Base-by-base conservation (phyloP, 352 stramenopile genomes). In the Globisporangium polare region DNA sequence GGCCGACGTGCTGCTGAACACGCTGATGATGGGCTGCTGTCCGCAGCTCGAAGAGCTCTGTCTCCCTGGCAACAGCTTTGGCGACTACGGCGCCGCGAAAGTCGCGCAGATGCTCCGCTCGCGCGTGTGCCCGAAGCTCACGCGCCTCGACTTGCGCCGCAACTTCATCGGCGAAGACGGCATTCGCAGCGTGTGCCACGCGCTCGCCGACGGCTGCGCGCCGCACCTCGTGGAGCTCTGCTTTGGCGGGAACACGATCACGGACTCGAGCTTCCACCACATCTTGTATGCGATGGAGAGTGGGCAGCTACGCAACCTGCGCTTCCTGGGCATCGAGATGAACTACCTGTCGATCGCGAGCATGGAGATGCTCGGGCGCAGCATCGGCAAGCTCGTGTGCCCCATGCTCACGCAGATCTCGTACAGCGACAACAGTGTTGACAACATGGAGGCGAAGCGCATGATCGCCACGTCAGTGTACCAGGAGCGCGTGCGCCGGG, bases 141-240 rank as follows among this genome's bases (percentile, higher is more conserved):
- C 78, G 55, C 75, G 83, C 2, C 63, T 95, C 29, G 86, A 95
- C 58, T 54, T 95, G 63, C 79, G 84, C 5, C 82, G 84, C 41
- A 95, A 95, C 57, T 95, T 94, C 66, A 92, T 95, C 51, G 83
- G 83, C 26, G 86, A 95, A 60, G 77, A 89, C 60, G 86, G 86
- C 17, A 71, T 89, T 39, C 78, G 83, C 15, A 85, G 77, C 20
- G 57, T 94, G 49, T 94, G 85, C 58, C 77, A 85, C 55, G 81
- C 83, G 12, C 66, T 93, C 22, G 84, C 80, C 8, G 80, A 91
- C 49, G 82, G 84, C 13, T 93, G 73, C 50, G 84, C 78, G 22
- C 77, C 77, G 10, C 65, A 88, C 24, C 71, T 94, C 5, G 73
- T 75, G 13, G 85, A 94, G 69, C 72, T 94, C 0, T 94, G 83